Evolutionary conservation across 768 basidiomycete species (phyloP).

Genomic region (Sistotremastrum niveocremeum): DNA sequence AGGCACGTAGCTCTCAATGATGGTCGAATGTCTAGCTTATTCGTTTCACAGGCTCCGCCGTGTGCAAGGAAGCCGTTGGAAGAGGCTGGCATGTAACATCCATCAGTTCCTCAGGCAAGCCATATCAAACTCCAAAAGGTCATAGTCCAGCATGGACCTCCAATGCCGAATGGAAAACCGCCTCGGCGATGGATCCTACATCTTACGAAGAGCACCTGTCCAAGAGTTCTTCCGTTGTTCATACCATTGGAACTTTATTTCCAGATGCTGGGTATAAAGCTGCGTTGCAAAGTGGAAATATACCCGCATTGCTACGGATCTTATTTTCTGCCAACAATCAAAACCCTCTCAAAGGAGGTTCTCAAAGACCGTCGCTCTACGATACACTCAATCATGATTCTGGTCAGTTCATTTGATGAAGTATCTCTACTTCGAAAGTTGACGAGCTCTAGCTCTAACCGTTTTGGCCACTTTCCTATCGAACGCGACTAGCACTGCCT

Average conservation of each 20-base stretch:
- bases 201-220: slow-evolving; percentile 59
- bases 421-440: background rate
- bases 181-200: slow-evolving; percentile 66
- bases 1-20: slow-evolving; percentile 32
- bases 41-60: slow-evolving; percentile 60
- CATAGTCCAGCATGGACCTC: slow-evolving; percentile 79
- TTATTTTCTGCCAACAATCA: slow-evolving; percentile 23
- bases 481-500: slow-evolving; percentile 17
- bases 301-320: slow-evolving; percentile 35
- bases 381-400: slow-evolving; percentile 80
- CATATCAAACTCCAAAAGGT: slow-evolving; percentile 80
- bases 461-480: slow-evolving; percentile 67
- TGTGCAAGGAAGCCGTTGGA: slow-evolving; percentile 78
- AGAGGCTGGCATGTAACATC: slow-evolving; percentile 81
- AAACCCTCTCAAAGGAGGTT: slow-evolving; percentile 47
- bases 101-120: slow-evolving; percentile 79
- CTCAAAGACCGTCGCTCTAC: slow-evolving; percentile 37
- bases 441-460: slow-evolving; percentile 37
- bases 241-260: slow-evolving; percentile 84
- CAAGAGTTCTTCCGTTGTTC: slow-evolving; percentile 65
- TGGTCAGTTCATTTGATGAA: slow-evolving; percentile 35
- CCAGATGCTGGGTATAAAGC: slow-evolving; percentile 74
- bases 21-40: background rate
- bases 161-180: slow-evolving; percentile 82
- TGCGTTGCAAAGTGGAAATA: slow-evolving; percentile 45